A percentile compares a stretch with the other conserved stretches of the same genome.
Evolutionary conservation across 805 yeast species (phyloP).

Genomic region (Candida schatavii): DNA sequence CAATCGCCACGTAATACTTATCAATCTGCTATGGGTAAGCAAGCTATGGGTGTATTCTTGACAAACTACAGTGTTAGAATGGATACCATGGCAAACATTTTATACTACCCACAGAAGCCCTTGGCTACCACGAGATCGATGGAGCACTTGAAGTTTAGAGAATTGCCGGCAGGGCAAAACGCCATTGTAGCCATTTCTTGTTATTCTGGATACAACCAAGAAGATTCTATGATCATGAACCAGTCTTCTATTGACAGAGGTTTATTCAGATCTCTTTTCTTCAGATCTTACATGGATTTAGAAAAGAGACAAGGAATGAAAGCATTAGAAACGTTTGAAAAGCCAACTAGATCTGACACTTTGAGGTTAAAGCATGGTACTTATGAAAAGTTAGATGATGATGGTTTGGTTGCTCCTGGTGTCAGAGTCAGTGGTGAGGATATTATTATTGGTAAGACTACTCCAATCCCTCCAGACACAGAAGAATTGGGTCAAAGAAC

Average conservation of each 20-base stretch:
- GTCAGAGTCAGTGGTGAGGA: constrained; percentile 98
- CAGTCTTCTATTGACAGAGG: constrained; percentile 98
- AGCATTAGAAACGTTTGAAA: constrained; percentile 95
- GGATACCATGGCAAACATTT: constrained; percentile 99
- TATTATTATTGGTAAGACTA: constrained; percentile 96
- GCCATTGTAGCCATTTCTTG: constrained; percentile 98
- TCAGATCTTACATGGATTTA: constrained; percentile 97
- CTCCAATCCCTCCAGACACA: constrained; percentile 98
- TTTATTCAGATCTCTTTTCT: constrained; percentile 89
- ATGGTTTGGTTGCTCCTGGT: constrained; percentile 97
- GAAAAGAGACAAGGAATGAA: constrained; percentile 99
- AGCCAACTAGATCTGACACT: constrained; percentile 93
- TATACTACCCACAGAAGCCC: constrained; percentile 97
- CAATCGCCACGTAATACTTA: constrained; percentile 99
- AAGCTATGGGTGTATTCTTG: constrained; percentile 98
- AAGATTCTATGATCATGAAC: constrained; percentile 99
- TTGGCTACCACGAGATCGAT: constrained; percentile 96
- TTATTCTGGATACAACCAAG: constrained; percentile 98
- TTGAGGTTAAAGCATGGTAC: constrained; percentile 96
- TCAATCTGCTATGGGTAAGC: constrained; percentile 99
- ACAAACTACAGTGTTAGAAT: constrained; percentile 95
- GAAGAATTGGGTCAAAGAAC: constrained; percentile 99
- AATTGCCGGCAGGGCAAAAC: constrained; percentile 98
- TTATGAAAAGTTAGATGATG: constrained; percentile 96
- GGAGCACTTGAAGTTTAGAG: constrained; percentile 97